Conservation (phyloP, 1,284 basidiomycete species). For the Heterobasidion occidentale region DNA sequence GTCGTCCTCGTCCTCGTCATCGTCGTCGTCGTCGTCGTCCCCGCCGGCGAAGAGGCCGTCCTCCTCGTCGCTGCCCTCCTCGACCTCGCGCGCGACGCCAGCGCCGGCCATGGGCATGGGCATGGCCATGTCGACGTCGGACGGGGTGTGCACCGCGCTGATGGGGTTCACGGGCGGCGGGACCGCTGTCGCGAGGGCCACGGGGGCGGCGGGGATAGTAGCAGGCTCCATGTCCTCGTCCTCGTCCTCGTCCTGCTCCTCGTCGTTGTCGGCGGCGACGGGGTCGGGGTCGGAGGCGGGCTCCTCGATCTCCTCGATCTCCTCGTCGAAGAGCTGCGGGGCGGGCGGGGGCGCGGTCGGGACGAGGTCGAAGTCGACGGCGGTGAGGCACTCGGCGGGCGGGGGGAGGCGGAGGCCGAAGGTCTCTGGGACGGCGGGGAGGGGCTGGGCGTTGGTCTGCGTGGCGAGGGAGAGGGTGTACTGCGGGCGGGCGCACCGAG, state of each 20-base stretch:
- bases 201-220: slow-evolving; percentile 25
- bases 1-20: slow-evolving; percentile 54
- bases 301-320: slow-evolving; percentile 71
- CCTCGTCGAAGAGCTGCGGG: slow-evolving; percentile 68
- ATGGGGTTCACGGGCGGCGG: slow-evolving; percentile 31
- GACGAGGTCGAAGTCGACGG: slow-evolving; percentile 89
- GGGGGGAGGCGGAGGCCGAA: slow-evolving; percentile 91
- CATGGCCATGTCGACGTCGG: slow-evolving; percentile 56
- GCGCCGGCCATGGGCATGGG: slow-evolving; percentile 33
- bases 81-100: slow-evolving; percentile 28
- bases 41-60: slow-evolving; percentile 56
- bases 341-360: slow-evolving; percentile 79
- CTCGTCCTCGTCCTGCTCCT: slow-evolving; percentile 26
- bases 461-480: slow-evolving; percentile 86
- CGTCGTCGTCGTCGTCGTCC: slow-evolving; percentile 57
- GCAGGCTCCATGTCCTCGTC: slow-evolving; percentile 59
- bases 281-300: slow-evolving; percentile 35
- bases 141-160: slow-evolving; percentile 50
- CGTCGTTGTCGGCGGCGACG: too few species aligned
- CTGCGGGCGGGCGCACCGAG: slow-evolving; percentile 37
- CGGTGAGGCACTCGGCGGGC: slow-evolving; percentile 74
- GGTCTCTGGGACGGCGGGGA: slow-evolving; percentile 91
- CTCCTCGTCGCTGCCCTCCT: slow-evolving; percentile 60
- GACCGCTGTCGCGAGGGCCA: too few species aligned
- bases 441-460: slow-evolving; percentile 83